These are phyloP conservation scores for Talaromyces funiculosus DNA, from an alignment of 2,329 filamentous ascomycete species.

Conservation along the genomic window DNA sequence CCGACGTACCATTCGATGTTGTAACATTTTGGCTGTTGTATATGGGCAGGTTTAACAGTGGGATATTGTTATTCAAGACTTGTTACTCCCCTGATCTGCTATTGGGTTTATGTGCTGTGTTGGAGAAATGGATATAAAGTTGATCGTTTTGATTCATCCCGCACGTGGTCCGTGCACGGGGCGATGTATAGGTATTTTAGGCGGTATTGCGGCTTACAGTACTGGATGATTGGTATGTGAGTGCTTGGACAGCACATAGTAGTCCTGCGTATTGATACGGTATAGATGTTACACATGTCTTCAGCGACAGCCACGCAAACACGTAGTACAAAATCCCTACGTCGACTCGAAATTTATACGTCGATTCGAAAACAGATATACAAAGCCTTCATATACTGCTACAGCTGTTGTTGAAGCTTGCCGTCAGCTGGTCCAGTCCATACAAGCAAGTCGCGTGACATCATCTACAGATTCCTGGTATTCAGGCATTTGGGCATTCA, in stretches of 20 bases:
- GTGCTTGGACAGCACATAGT: background rate
- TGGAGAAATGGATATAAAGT: background rate
- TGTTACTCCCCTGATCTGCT: background rate
- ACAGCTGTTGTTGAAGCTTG: background rate
- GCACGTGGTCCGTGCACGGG: background rate
- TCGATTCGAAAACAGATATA: no score
- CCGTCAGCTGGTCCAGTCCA: background rate
- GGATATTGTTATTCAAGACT: background rate
- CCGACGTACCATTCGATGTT: conserved; percentile 54
- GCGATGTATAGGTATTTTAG: background rate
- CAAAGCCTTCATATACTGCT: background rate
- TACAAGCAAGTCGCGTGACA: background rate
- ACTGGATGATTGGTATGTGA: background rate
- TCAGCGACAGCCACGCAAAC: background rate
- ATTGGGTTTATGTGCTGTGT: background rate
- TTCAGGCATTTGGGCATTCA: background rate
- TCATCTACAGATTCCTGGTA: background rate
- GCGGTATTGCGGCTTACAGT: background rate
- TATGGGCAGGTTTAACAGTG: background rate
- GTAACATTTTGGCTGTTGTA: conserved; percentile 41
- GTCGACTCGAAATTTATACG: background rate
- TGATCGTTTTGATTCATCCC: background rate
- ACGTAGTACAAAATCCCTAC: background rate
- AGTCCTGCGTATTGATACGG: background rate
- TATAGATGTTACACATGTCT: background rate